These are phyloP conservation scores for Maudiozyma turicensis DNA, from an alignment of 805 yeast genomes.

Conservation along the genomic window DNA sequence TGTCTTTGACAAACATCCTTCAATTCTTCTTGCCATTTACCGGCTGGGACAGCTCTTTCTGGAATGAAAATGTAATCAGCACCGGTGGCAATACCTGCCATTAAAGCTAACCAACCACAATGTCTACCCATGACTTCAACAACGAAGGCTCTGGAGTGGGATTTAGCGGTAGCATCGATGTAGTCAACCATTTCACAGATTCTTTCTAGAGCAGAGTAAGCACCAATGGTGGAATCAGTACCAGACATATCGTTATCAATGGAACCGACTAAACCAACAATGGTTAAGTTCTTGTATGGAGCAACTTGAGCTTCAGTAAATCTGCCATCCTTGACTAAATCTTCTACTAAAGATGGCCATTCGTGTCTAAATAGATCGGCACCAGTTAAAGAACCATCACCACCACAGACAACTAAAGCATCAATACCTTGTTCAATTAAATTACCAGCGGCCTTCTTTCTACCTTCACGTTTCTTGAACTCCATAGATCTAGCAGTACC, in stretches of 20 bases:
- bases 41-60: conserved; percentile 74
- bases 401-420: conserved; percentile 93
- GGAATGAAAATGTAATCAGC: conserved; percentile 94
- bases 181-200: conserved; percentile 92
- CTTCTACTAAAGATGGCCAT: conserved; percentile 83
- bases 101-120: conserved; percentile 97
- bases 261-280: conserved; percentile 92
- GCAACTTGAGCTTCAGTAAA: conserved; percentile 50
- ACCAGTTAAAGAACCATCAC: conserved; percentile 97
- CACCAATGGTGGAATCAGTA: conserved; percentile 95
- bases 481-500: conserved; percentile 92
- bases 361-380: conserved; percentile 90
- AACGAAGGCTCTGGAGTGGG: conserved; percentile 95
- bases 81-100: conserved; percentile 95
- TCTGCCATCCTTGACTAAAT: conserved; percentile 47
- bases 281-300: conserved; percentile 64
- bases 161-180: conserved; percentile 94
- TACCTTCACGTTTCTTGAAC: conserved; percentile 78
- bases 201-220: conserved; percentile 85
- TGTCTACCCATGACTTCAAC: conserved; percentile 99
- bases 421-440: conserved; percentile 84
- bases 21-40: conserved; percentile 75
- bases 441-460: conserved; percentile 74
- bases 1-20: conserved; percentile 66
- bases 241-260: conserved; percentile 97